phyloP scores from a whole-genome alignment of 805 yeast genomes.

The Metschnikowia borealis region DNA sequence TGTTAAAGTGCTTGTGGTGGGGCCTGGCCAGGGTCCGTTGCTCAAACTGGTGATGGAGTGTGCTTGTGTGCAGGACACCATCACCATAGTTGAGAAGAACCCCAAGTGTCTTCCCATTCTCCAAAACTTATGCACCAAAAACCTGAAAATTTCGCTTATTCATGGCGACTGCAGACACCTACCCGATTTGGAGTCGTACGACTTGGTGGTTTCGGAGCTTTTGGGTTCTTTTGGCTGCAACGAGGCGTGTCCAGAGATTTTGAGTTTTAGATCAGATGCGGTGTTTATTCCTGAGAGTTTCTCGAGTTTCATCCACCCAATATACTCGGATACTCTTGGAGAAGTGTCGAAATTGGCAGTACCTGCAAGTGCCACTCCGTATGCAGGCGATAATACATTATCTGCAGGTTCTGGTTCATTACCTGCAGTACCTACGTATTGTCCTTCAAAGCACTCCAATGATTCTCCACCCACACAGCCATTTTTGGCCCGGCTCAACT shows the following conservation, averaged over 20 bases:
- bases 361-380: background rate
- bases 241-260: slow-evolving; percentile 82
- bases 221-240: slow-evolving; percentile 92
- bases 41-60: slow-evolving; percentile 40
- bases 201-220: slow-evolving; percentile 74
- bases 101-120: slow-evolving; percentile 53
- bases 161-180: slow-evolving; percentile 52
- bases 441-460: too few relatives aligned
- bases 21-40: slow-evolving; percentile 88
- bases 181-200: slow-evolving; percentile 25
- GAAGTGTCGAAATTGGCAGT: slow-evolving; percentile 12
- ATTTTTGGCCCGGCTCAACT: slow-evolving; percentile 5
- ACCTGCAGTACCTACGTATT: too few relatives aligned
- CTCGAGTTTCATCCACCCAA: slow-evolving; percentile 61
- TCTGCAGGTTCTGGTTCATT: too few relatives aligned
- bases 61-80: slow-evolving; percentile 10
- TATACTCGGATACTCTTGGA: slow-evolving; percentile 51
- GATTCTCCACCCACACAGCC: too few relatives aligned
- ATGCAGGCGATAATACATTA: background rate
- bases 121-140: slow-evolving; percentile 40
- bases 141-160: slow-evolving; percentile 44
- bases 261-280: slow-evolving; percentile 37
- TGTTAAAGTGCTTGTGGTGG: slow-evolving; percentile 54
- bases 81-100: slow-evolving; percentile 70
- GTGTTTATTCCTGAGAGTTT: slow-evolving; percentile 46